phyloP scores from a whole-genome alignment of 495 filamentous ascomycete species.

The Penicillium longicatenatum region DNA sequence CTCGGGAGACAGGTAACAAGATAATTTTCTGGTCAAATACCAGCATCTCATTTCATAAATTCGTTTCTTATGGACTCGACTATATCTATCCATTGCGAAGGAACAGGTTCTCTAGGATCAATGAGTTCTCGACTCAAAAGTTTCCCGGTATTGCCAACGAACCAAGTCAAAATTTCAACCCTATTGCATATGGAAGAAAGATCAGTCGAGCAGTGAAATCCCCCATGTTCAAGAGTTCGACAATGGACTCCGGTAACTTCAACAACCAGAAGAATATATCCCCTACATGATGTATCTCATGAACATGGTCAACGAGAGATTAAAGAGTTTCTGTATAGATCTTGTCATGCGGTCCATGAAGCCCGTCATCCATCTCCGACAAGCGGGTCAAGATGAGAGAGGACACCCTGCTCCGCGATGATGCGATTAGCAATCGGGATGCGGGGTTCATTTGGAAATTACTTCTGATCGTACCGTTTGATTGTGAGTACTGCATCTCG shows the following conservation, averaged over 20 bases:
- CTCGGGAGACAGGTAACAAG: background rate
- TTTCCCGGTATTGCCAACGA: background rate
- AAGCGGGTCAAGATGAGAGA: background rate
- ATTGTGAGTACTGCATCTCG: background rate
- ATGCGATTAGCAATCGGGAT: background rate
- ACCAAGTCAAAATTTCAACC: background rate
- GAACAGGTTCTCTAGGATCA: background rate
- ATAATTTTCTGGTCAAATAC: background rate
- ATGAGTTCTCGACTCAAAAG: background rate
- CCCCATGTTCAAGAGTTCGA: background rate
- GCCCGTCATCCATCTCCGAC: background rate
- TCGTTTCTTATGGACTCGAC: background rate
- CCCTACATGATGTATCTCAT: background rate
- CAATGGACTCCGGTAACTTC: background rate
- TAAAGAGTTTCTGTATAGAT: background rate
- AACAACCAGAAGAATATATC: background rate
- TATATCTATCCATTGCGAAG: background rate
- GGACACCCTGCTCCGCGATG: background rate
- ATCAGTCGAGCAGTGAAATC: background rate
- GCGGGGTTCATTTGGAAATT: background rate
- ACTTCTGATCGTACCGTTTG: background rate
- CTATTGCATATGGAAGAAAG: background rate
- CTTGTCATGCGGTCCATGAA: background rate
- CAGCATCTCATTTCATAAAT: background rate
- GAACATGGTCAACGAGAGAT: background rate